Evolutionary conservation across 306 rosid genomes (phyloP).

Genomic region (Casuarina cunninghamiana): DNA sequence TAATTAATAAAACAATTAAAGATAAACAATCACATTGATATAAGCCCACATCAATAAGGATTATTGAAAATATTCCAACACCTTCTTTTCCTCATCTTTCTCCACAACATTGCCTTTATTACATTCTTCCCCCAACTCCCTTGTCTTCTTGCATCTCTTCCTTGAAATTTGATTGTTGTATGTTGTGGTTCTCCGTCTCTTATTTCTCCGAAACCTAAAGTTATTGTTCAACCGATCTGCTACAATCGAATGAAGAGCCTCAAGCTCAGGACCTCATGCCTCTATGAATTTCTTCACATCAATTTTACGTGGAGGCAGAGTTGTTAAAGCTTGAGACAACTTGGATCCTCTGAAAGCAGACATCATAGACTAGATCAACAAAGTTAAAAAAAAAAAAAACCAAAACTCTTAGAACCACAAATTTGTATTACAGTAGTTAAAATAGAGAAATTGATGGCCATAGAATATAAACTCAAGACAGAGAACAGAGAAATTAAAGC

Average conservation of each 20-base stretch:
- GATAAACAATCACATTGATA: too few relatives aligned
- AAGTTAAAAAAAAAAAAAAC: too few relatives aligned
- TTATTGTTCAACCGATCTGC: slow-evolving; percentile 44
- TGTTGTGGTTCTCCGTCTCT: slow-evolving; percentile 81
- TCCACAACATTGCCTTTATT: slow-evolving; percentile 22
- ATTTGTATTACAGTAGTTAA: too few relatives aligned
- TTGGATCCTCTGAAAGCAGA: not conserved
- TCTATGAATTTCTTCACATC: slow-evolving; percentile 61
- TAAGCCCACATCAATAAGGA: too few relatives aligned
- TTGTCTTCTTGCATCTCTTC: slow-evolving; percentile 39
- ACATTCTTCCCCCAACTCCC: slow-evolving; percentile 27
- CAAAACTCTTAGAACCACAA: too few relatives aligned
- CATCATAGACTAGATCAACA: not conserved
- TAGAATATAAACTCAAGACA: too few relatives aligned
- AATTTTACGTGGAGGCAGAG: slow-evolving; percentile 60
- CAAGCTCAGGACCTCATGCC: slow-evolving; percentile 61
- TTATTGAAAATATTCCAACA: not conserved
- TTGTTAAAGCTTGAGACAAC: not conserved
- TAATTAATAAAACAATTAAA: too few relatives aligned
- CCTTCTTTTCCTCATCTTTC: slow-evolving; percentile 34
- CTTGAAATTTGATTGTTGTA: slow-evolving; percentile 45
- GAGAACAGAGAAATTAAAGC: too few relatives aligned
- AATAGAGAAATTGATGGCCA: too few relatives aligned
- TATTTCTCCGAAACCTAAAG: slow-evolving; percentile 62
- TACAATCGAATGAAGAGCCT: slow-evolving; percentile 55